Percentiles rank a stretch among this genome's conserved stretches.
These are phyloP conservation scores for Hanseniaspora guilliermondii DNA, from an alignment of 805 yeast genomes.

Conservation along the genomic window DNA sequence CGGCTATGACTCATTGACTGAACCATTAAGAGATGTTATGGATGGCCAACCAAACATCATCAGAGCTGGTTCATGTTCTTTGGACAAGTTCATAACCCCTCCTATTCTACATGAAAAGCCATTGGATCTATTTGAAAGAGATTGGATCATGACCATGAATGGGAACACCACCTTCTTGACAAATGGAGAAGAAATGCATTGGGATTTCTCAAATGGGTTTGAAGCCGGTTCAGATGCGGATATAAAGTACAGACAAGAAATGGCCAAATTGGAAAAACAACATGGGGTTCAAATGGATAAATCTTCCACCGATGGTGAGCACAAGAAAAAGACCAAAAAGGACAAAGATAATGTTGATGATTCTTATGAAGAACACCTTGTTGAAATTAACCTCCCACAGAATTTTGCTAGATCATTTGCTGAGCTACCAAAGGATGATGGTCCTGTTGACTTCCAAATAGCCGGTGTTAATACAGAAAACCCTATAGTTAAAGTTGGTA, in stretches of 20 bases:
- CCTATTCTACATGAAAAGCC: slow-evolving; percentile 12
- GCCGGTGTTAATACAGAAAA: slow-evolving; percentile 43
- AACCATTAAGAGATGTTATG: not conserved
- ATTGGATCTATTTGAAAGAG: slow-evolving; percentile 13
- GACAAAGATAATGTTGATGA: slow-evolving; percentile 19
- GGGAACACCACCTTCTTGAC: slow-evolving; percentile 62
- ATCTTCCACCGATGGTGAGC: not conserved
- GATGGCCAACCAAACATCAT: slow-evolving; percentile 21
- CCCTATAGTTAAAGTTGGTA: slow-evolving; percentile 49
- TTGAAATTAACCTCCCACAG: slow-evolving; percentile 41
- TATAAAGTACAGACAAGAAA: slow-evolving; percentile 41
- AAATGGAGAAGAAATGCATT: slow-evolving; percentile 83
- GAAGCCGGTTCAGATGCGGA: slow-evolving; percentile 91
- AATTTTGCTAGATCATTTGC: slow-evolving; percentile 7
- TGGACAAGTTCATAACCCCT: slow-evolving; percentile 45
- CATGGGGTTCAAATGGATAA: slow-evolving; percentile 7
- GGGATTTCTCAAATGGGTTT: slow-evolving; percentile 65
- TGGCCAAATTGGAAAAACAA: slow-evolving; percentile 18
- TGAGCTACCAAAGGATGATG: slow-evolving; percentile 23
- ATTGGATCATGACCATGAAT: slow-evolving; percentile 54
- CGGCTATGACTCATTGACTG: slow-evolving; percentile 31
- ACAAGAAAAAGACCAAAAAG: not conserved
- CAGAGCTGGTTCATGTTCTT: slow-evolving; percentile 74
- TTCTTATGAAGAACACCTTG: slow-evolving; percentile 37
- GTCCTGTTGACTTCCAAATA: slow-evolving; percentile 35